Evolutionary conservation across 495 filamentous ascomycete species (phyloP).

Genomic region (Aspergillus saccharolyticus): DNA sequence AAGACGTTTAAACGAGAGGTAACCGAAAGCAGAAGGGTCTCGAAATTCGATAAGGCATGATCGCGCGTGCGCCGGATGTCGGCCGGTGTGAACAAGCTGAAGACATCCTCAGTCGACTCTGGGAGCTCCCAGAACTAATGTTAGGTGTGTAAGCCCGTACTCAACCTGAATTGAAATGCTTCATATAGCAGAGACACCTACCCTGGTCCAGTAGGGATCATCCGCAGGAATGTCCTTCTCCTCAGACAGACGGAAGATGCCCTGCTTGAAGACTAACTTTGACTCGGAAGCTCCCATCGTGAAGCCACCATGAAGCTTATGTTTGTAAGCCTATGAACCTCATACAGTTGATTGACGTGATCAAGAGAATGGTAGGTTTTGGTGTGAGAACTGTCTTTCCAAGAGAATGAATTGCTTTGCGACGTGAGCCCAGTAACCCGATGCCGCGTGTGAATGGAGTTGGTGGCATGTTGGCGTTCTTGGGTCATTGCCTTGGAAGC

Average conservation of each 20-base stretch:
- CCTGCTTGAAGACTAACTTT: slow-evolving; percentile 98
- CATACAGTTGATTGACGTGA: slow-evolving; percentile 23
- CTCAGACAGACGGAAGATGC: slow-evolving; percentile 95
- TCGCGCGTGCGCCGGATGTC: slow-evolving; percentile 92
- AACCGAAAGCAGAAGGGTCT: slow-evolving; percentile 80
- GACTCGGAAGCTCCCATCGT: slow-evolving; percentile 97
- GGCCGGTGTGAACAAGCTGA: slow-evolving; percentile 88
- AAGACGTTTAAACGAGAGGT: slow-evolving; percentile 75
- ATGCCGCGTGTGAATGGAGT: slow-evolving; percentile 12
- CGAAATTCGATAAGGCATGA: slow-evolving; percentile 79
- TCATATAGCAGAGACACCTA: slow-evolving; percentile 29
- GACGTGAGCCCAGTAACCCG: slow-evolving; percentile 5
- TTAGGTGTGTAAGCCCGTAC: slow-evolving; percentile 9
- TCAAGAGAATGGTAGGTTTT: not conserved
- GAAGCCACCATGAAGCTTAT: slow-evolving; percentile 21
- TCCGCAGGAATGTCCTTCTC: slow-evolving; percentile 80
- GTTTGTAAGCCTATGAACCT: slow-evolving; percentile 20
- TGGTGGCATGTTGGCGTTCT: slow-evolving; percentile 21
- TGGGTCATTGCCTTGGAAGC: slow-evolving; percentile 13
- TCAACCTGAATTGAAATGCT: not conserved
- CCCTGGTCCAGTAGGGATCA: slow-evolving; percentile 90
- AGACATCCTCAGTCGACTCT: slow-evolving; percentile 92
- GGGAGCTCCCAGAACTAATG: slow-evolving; percentile 94
- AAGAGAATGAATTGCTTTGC: slow-evolving; percentile 2
- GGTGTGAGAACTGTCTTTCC: not conserved